Evolutionary conservation across 345 rosid genomes (phyloP).

Genomic region (Lenwebbia sp.): DNA sequence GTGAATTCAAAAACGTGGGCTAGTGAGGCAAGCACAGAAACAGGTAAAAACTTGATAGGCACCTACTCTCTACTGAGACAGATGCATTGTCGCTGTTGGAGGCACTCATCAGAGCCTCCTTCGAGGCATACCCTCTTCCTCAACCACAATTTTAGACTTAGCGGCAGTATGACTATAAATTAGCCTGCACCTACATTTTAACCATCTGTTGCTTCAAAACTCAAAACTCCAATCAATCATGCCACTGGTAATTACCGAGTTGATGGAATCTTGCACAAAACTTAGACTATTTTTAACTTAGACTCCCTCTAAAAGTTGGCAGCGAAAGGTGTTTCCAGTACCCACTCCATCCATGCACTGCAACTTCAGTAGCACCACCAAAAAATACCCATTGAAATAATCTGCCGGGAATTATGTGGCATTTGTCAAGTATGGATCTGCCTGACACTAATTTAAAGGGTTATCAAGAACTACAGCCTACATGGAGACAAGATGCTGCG

Average conservation of each 20-base stretch:
- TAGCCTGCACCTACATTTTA: neutral
- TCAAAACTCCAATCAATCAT: neutral
- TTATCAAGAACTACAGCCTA: neutral
- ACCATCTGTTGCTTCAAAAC: neutral
- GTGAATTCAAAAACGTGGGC: neutral
- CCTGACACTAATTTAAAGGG: neutral
- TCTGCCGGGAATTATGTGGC: neutral
- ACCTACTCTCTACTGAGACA: neutral
- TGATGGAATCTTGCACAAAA: neutral
- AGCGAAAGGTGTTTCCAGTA: neutral
- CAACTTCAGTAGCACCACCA: neutral
- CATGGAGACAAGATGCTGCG: neutral
- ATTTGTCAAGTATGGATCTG: neutral
- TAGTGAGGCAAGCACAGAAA: neutral
- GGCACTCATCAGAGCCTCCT: neutral
- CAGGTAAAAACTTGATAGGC: neutral
- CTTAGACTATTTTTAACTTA: neutral
- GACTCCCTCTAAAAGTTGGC: neutral
- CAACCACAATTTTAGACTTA: neutral
- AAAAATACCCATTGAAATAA: neutral
- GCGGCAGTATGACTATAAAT: neutral
- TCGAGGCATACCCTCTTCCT: neutral
- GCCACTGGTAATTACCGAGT: neutral
- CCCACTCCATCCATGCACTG: neutral
- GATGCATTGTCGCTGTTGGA: neutral